Evolutionary conservation across 169 alveolate species (phyloP).

Genomic region (Plasmodium inui): DNA sequence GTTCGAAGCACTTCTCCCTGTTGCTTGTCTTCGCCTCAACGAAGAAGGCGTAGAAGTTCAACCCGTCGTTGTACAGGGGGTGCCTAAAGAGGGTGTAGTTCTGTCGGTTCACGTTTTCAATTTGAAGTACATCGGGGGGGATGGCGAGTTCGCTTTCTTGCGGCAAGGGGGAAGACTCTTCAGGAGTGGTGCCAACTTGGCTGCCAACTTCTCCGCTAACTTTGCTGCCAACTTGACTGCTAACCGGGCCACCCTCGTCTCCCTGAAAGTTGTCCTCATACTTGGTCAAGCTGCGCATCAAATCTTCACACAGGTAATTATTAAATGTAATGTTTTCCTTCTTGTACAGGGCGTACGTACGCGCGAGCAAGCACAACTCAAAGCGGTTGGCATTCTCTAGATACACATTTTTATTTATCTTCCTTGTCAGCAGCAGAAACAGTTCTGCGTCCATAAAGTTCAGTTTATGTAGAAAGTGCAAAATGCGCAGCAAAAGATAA

Average conservation of each 20-base stretch:
- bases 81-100: slow-evolving; percentile 41
- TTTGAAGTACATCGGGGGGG: slow-evolving; percentile 13
- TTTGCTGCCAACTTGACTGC: background rate
- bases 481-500: slow-evolving; percentile 27
- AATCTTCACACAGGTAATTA: slow-evolving; percentile 48
- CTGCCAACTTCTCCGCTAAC: background rate
- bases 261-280: slow-evolving; percentile 54
- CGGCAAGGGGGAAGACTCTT: background rate
- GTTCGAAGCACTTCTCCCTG: background rate
- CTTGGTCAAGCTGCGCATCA: slow-evolving; percentile 19
- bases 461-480: slow-evolving; percentile 38
- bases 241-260: background rate
- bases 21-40: slow-evolving; percentile 31
- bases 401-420: slow-evolving; percentile 63
- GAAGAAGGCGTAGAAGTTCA: slow-evolving; percentile 62
- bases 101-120: slow-evolving; percentile 53
- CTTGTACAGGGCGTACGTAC: slow-evolving; percentile 45
- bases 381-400: slow-evolving; percentile 37
- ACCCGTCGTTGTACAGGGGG: slow-evolving; percentile 35
- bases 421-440: slow-evolving; percentile 40
- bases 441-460: slow-evolving; percentile 18
- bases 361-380: slow-evolving; percentile 62
- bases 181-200: background rate
- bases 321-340: slow-evolving; percentile 57
- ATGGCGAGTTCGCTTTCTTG: background rate